Base-by-base conservation (phyloP, 805 yeast species). In the Suhomyces tanzawaensis region DNA sequence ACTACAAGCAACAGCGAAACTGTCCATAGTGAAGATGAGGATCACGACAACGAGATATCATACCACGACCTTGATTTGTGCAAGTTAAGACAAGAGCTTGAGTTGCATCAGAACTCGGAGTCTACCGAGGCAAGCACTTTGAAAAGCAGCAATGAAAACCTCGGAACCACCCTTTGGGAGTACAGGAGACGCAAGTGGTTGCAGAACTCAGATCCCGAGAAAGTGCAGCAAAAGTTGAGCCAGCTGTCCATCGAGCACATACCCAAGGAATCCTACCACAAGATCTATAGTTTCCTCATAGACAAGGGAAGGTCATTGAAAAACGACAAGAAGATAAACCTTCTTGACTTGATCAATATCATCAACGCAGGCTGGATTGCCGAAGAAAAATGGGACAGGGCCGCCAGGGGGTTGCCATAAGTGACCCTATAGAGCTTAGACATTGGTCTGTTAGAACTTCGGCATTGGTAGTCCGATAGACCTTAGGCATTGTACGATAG, bases 311-410 rank as follows among this genome's bases (percentile, higher is more conserved):
- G 80, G 49, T 71, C 77, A 5, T 70, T 91, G 51, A 81, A 78
- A 51, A 69, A 69, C 39, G 62, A 56, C 24, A 62, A 57, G 40
- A 85, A 89, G 12, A 68, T 91, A 62, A 87, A 85, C 58, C 72
- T 91, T 50, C 70, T 68, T 41, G 95, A 88, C 56, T 78, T 85
- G 29, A 56, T 88, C 36, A 74, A 74, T 46, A 76, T 90, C 17
- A 74, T 90, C 29, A 80, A 86, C 51, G 77, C 84, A 3, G 96
- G 96, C 14, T 90, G 98, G 98, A 72, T 74, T 12, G 81, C 79
- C 42, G 79, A 79, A 16, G 87, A 82, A 35, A 77, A 79, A 47
- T 90, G 93, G 91, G 82, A 76, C 41, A 62, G 71, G 25, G 75
- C 75, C 3, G 71, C 71, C 4, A 53, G 51, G 22, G 73, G 73